Percentiles rank a stretch among this genome's conserved stretches.
Conservation (phyloP, 2,329 filamentous ascomycete species). For the Alternaria infectoria region DNA sequence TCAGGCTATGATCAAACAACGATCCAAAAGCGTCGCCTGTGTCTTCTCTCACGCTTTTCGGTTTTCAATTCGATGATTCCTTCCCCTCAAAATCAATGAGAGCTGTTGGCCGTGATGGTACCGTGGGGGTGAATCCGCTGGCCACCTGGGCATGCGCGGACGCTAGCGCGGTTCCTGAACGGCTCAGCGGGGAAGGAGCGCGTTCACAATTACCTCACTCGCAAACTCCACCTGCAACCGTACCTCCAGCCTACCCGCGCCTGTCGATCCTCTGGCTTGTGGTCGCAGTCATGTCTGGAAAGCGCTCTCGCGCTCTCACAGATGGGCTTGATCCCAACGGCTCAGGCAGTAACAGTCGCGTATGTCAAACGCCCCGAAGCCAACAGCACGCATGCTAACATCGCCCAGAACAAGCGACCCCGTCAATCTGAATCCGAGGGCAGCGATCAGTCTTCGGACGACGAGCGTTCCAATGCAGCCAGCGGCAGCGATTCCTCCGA, state of each 20-base stretch:
- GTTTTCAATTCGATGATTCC: not conserved
- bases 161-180: slow-evolving; percentile 16
- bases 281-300: slow-evolving; percentile 33
- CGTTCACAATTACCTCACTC: slow-evolving; percentile 20
- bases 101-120: not conserved
- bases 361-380: slow-evolving; percentile 16
- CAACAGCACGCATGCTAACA: slow-evolving; percentile 14
- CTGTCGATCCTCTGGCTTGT: not conserved
- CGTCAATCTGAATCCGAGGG: slow-evolving; percentile 31
- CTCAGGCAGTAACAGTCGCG: slow-evolving; percentile 21
- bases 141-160: not conserved
- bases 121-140: not conserved
- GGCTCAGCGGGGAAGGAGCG: slow-evolving; percentile 26
- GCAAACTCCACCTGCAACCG: not conserved
- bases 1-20: too few relatives aligned
- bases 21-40: not conserved
- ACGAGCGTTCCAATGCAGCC: slow-evolving; percentile 15
- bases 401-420: slow-evolving; percentile 38
- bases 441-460: slow-evolving; percentile 25
- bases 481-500: slow-evolving; percentile 18
- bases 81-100: not conserved
- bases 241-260: not conserved
- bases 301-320: slow-evolving; percentile 39
- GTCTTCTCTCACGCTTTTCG: not conserved
- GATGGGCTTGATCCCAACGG: slow-evolving; percentile 20